Evolutionary conservation across 2,329 filamentous ascomycete species (phyloP).

Genomic region (Fusarium marasasianum): DNA sequence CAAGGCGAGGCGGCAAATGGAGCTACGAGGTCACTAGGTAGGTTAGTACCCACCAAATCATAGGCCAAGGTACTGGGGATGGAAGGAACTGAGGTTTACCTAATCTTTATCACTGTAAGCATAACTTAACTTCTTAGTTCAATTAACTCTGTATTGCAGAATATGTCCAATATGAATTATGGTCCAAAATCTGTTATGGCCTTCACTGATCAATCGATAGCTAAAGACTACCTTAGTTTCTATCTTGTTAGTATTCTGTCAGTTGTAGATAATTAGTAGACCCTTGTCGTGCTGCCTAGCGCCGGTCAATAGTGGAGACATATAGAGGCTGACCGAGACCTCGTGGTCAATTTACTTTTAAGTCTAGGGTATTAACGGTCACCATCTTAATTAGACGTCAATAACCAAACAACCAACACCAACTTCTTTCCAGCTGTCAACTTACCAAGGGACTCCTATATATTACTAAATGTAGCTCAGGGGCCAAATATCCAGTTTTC

Average conservation of each 20-base stretch:
- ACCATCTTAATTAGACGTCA: constrained; percentile 11
- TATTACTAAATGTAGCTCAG: too few species aligned
- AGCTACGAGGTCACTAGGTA: background rate
- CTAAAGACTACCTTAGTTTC: background rate
- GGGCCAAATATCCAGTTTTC: too few species aligned
- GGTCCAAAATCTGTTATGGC: background rate
- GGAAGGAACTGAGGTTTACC: background rate
- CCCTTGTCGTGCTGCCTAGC: constrained; percentile 23
- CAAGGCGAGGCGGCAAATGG: too few species aligned
- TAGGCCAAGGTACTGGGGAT: background rate
- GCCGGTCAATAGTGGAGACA: constrained; percentile 13
- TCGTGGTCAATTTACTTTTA: constrained; percentile 1
- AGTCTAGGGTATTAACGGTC: constrained; percentile 22
- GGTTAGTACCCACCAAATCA: background rate
- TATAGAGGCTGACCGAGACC: constrained; percentile 12
- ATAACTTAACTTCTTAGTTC: background rate
- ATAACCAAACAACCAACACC: background rate
- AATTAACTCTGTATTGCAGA: too few species aligned
- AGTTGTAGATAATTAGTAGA: background rate
- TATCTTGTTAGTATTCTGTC: background rate
- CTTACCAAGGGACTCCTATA: background rate
- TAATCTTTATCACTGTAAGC: too few species aligned
- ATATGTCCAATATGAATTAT: too few species aligned
- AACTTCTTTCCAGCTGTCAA: background rate
- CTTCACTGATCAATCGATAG: background rate